Percentiles rank a stretch among this genome's conserved stretches.
These are phyloP conservation scores for Pleurostoma richardsiae DNA, from an alignment of 2,329 filamentous ascomycete genomes.

Conservation along the genomic window DNA sequence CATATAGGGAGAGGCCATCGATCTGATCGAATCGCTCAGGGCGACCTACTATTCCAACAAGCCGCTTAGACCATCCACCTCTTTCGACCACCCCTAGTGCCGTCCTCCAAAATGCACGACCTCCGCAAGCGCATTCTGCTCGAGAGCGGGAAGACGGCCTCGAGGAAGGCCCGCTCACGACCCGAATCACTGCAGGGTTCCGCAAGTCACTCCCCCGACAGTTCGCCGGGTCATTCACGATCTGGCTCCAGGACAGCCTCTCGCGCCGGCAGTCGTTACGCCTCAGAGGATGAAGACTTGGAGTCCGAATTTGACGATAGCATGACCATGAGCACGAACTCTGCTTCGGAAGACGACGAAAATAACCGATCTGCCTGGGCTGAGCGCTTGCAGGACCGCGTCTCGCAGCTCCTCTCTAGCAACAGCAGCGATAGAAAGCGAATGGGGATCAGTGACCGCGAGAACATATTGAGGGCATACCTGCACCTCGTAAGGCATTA, in stretches of 20 bases:
- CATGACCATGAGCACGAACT: conserved; percentile 36
- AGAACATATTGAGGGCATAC: conserved; percentile 57
- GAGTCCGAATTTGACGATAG: conserved; percentile 48
- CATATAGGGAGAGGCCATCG: background rate
- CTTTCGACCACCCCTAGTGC: no score
- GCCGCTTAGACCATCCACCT: no score
- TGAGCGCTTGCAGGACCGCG: conserved; percentile 56
- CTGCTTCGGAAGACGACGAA: conserved; percentile 55
- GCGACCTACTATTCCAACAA: no score
- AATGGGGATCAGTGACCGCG: conserved; percentile 66
- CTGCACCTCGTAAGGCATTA: conserved; percentile 63
- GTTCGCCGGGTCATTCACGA: conserved; percentile 54
- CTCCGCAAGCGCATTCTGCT: conserved; percentile 62
- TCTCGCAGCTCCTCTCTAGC: conserved; percentile 54
- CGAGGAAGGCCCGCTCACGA: conserved; percentile 59
- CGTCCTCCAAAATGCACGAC: conserved; percentile 50
- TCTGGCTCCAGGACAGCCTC: conserved; percentile 54
- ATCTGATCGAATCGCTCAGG: background rate
- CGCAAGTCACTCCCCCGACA: conserved; percentile 28
- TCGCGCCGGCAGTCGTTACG: conserved; percentile 54
- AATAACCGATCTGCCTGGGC: conserved; percentile 52
- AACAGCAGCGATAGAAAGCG: conserved; percentile 60
- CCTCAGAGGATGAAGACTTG: conserved; percentile 57
- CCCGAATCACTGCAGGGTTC: conserved; percentile 53
- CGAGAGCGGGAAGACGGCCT: conserved; percentile 68